A percentile compares a stretch with the other conserved stretches of the same genome.
Evolutionary conservation across 768 basidiomycete species (phyloP).

Genomic region (Hypholoma sublateritium): DNA sequence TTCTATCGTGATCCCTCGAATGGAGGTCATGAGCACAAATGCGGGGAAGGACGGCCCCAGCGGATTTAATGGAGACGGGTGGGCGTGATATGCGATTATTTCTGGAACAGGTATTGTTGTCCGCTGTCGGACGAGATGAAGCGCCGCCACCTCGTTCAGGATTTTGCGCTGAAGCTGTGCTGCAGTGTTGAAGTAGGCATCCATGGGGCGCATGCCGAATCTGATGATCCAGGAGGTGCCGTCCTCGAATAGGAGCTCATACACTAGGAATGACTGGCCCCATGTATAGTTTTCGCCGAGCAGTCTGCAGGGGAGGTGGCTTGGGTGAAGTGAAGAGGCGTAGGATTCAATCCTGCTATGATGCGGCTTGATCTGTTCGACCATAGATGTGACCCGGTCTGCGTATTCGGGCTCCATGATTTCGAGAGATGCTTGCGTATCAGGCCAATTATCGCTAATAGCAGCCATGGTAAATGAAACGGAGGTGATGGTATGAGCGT

Average conservation of each 20-base stretch:
- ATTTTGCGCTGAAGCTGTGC: slow-evolving; percentile 44
- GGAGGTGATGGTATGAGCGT: slow-evolving; percentile 1
- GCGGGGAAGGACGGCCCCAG: slow-evolving; percentile 37
- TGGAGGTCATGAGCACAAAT: slow-evolving; percentile 42
- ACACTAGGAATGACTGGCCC: slow-evolving; percentile 42
- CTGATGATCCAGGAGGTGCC: slow-evolving; percentile 39
- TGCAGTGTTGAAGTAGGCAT: slow-evolving; percentile 41
- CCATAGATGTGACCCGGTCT: slow-evolving; percentile 35
- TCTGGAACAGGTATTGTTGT: slow-evolving; percentile 42
- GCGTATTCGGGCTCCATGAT: slow-evolving; percentile 34
- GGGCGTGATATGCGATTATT: slow-evolving; percentile 36
- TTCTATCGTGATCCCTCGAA: slow-evolving; percentile 39
- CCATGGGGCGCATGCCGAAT: slow-evolving; percentile 40
- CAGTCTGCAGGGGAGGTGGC: slow-evolving; percentile 27
- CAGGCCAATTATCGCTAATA: slow-evolving; percentile 40
- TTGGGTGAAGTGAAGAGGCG: slow-evolving; percentile 34
- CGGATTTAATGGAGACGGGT: slow-evolving; percentile 32
- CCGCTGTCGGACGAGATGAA: slow-evolving; percentile 37
- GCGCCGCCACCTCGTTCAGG: slow-evolving; percentile 41
- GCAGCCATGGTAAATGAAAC: slow-evolving; percentile 24
- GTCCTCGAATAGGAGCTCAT: slow-evolving; percentile 33
- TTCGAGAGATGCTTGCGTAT: slow-evolving; percentile 33
- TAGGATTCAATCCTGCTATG: slow-evolving; percentile 30
- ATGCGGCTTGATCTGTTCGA: slow-evolving; percentile 32
- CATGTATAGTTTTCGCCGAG: slow-evolving; percentile 36